phyloP scores from a whole-genome alignment of 2,329 filamentous ascomycete genomes.

The Drechslerella dactyloides region DNA sequence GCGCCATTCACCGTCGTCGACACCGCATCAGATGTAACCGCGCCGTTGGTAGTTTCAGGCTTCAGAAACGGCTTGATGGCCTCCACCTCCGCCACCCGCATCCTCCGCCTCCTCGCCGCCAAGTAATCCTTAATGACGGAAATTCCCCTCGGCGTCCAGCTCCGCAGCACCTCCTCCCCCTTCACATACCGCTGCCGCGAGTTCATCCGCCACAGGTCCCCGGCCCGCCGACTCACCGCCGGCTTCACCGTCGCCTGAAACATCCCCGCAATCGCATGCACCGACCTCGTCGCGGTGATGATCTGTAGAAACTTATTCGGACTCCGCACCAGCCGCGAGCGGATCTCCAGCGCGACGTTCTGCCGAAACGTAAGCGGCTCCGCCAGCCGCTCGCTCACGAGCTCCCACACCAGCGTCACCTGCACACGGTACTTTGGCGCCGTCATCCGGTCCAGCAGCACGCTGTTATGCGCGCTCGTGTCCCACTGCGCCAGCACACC shows the following conservation, averaged over 20 bases:
- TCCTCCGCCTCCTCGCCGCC: conserved; percentile 72
- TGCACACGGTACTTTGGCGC: conserved; percentile 92
- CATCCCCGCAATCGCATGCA: conserved; percentile 83
- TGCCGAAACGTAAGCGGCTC: conserved; percentile 86
- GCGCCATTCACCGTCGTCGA: conserved; percentile 55
- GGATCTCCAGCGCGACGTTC: conserved; percentile 79
- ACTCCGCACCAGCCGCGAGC: conserved; percentile 70
- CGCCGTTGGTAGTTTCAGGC: conserved; percentile 55
- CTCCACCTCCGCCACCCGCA: conserved; percentile 79
- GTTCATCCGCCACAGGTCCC: conserved; percentile 95
- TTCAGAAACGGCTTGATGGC: conserved; percentile 72
- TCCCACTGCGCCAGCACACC: conserved; percentile 95
- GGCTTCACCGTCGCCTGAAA: conserved; percentile 88
- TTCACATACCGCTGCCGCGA: conserved; percentile 95
- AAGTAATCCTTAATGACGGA: conserved; percentile 91
- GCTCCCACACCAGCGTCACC: conserved; percentile 83
- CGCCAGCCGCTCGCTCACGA: conserved; percentile 80
- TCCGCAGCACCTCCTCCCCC: conserved; percentile 82
- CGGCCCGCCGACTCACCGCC: conserved; percentile 85
- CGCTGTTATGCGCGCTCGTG: conserved; percentile 85
- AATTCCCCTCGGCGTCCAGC: conserved; percentile 88
- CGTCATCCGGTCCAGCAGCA: conserved; percentile 91
- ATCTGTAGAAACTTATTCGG: conserved; percentile 85
- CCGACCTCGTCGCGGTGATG: conserved; percentile 82
- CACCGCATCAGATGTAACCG: conserved; percentile 33